Evolutionary conservation across 1,284 basidiomycete genomes (phyloP).

Genomic region (Irpex rosettiformis): DNA sequence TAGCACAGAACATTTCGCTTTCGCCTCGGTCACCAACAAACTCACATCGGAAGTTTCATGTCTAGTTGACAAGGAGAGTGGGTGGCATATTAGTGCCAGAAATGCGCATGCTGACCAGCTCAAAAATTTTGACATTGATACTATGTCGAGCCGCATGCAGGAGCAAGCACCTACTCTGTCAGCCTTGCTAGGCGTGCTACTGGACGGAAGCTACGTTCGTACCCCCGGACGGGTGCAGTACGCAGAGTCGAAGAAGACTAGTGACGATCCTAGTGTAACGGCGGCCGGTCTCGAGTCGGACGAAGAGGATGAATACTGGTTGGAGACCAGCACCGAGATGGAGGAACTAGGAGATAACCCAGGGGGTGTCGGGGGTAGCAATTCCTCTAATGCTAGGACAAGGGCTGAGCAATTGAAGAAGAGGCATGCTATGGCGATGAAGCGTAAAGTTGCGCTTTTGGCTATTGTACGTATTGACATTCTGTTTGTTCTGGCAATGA

Average conservation of each 20-base stretch:
- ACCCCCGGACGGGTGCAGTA: neutral
- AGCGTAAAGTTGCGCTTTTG: neutral
- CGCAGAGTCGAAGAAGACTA: neutral
- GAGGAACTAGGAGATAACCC: neutral
- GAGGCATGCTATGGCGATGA: neutral
- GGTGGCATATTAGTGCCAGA: neutral
- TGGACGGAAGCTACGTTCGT: neutral
- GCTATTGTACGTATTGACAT: neutral
- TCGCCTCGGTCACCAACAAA: neutral
- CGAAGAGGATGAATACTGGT: neutral
- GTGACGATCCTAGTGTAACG: neutral
- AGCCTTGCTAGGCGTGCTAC: neutral
- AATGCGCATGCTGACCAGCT: neutral
- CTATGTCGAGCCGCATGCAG: neutral
- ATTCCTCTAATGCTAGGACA: neutral
- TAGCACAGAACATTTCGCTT: neutral
- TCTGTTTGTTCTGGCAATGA: neutral
- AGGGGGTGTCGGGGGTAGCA: neutral
- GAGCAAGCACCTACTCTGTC: neutral
- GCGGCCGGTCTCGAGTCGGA: neutral
- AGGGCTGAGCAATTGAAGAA: neutral
- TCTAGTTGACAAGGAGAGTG: neutral
- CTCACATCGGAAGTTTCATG: neutral
- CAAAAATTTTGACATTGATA: neutral
- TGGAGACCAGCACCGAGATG: neutral